Base-by-base conservation (phyloP, 331 rosid species). In the Pyracantha coccinea region DNA sequence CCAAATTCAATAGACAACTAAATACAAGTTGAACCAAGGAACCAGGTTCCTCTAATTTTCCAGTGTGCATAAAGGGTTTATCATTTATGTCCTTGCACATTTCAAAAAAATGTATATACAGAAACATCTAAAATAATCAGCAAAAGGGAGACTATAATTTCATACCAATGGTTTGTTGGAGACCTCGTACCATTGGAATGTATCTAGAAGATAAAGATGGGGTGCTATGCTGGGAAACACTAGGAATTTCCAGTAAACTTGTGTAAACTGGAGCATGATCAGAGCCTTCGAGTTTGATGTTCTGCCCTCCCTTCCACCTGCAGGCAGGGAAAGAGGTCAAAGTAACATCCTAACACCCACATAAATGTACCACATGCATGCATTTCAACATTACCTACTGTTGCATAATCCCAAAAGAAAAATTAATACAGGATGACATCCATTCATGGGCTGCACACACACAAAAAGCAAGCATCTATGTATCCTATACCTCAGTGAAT, bases 241-340 rank as follows among this genome's bases (percentile, higher is more conserved):
- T 83, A 20, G 96, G 96, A 65, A 92, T 79, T 86, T 87, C 96
- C 65, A 75, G 68, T 29, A 94, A 85, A 68, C 79, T 82, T 55
- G 84, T 54, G 80, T 65, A 87, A 85, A 94, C 93, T 3, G 99
- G 97, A 79, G 99, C 99, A 84, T 94, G 99, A 83, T 94, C 99
- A 54, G 99, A 94, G 67, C 99, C 99, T 89, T 94, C 97, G 35
- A 92, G 86, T 77, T 90, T 94, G 78, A 81, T 27, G 74, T 85
- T 86, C 66, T 77, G 90, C 58, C 92, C 93, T 80, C 82, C 97
- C 78, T 94, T 94, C 97, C 97, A 90, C 79, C 93, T 84, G 80
- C 61, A 78, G 32, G 68, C 66, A 66, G 75, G 58, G 71, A 69
- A 45, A 68, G 72, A 44, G 59, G 63, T 60, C 71, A 77, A 76